These are phyloP conservation scores for Fraxinus platypoda DNA, from an alignment of 305 asterid genomes.

Conservation along the genomic window DNA sequence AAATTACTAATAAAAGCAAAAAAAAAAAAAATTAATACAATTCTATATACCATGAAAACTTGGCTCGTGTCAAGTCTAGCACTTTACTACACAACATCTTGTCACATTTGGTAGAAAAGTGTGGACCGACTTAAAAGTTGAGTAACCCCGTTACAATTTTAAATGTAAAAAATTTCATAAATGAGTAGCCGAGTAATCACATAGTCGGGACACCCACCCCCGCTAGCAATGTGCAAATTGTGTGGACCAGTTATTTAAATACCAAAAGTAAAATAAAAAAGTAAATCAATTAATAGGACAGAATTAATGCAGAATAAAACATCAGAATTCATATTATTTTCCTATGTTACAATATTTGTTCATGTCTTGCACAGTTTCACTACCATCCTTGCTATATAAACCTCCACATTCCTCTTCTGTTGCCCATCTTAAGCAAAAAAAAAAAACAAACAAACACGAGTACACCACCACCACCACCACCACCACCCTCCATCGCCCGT, in stretches of 20 bases:
- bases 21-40: background rate
- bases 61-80: background rate
- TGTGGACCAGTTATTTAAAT: constrained; percentile 17
- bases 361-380: background rate
- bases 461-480: background rate
- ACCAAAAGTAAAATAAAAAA: constrained; percentile 16
- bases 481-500: constrained; percentile 1
- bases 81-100: background rate
- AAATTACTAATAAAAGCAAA: background rate
- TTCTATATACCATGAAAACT: too few species aligned
- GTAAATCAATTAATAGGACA: background rate
- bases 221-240: background rate
- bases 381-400: constrained; percentile 35
- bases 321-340: constrained; percentile 17
- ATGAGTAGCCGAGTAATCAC: background rate
- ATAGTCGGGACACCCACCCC: background rate
- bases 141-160: background rate
- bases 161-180: too few species aligned
- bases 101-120: background rate
- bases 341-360: constrained; percentile 1
- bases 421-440: constrained; percentile 5
- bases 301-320: constrained; percentile 23
- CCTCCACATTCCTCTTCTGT: constrained; percentile 33
- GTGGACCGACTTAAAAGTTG: background rate
- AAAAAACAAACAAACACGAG: background rate